Conservation (phyloP, 2,329 filamentous ascomycete genomes). For the Fusarium sublunatum region DNA sequence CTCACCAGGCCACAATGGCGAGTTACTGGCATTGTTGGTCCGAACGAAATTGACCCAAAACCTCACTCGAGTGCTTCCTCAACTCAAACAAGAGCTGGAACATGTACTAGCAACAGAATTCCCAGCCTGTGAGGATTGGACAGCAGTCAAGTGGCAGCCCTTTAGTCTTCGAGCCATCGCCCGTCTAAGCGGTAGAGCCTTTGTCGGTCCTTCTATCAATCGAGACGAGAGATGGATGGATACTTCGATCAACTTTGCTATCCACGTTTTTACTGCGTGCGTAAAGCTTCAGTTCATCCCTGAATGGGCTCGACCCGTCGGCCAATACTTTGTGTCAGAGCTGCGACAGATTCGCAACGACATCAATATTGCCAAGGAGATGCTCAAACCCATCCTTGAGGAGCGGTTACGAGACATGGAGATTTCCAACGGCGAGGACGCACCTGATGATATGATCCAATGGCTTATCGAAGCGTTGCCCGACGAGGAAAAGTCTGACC, state of each 20-base stretch:
- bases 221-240: slow-evolving; percentile 66
- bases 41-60: slow-evolving; percentile 62
- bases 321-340: slow-evolving; percentile 60
- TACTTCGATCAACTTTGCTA: slow-evolving; percentile 62
- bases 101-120: slow-evolving; percentile 60
- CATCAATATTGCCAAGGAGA: slow-evolving; percentile 55
- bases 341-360: slow-evolving; percentile 58
- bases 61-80: slow-evolving; percentile 58
- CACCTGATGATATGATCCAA: slow-evolving; percentile 57
- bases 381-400: slow-evolving; percentile 60
- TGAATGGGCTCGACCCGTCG: slow-evolving; percentile 60
- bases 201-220: slow-evolving; percentile 63
- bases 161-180: slow-evolving; percentile 64
- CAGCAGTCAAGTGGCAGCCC: slow-evolving; percentile 62
- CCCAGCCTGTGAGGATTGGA: slow-evolving; percentile 65
- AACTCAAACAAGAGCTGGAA: slow-evolving; percentile 60
- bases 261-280: slow-evolving; percentile 60
- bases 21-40: slow-evolving; percentile 58
- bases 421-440: slow-evolving; percentile 50
- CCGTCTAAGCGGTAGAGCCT: slow-evolving; percentile 64
- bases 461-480: slow-evolving; percentile 58
- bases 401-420: slow-evolving; percentile 58
- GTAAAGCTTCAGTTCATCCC: slow-evolving; percentile 65
- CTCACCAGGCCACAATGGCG: slow-evolving; percentile 58
- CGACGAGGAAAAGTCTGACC: slow-evolving; percentile 53